Base-by-base conservation (phyloP, 2,329 filamentous ascomycete species). In the Fusarium concolor region DNA sequence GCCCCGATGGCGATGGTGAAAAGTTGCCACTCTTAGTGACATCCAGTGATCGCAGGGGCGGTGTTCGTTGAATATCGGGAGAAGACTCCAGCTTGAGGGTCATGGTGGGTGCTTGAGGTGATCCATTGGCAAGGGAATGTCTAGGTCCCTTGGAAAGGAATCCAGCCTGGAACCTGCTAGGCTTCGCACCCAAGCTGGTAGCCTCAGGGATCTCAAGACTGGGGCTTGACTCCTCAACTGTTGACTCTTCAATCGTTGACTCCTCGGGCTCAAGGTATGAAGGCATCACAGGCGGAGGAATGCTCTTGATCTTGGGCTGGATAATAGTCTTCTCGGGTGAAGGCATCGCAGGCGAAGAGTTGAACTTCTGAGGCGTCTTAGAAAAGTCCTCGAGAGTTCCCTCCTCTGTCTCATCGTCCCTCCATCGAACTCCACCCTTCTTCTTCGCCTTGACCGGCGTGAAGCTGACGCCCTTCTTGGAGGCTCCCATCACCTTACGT, bases 361-460 rank as follows among this genome's bases (percentile, higher is more conserved):
- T 83, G 10, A 86, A 78, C 75, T 90, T 92, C 77, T 94, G 87
- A 2, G 96, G 95, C 4, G 95, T 97, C 80, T 93, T 93, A 75
- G 95, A 92, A 76, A 95, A 97, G 76, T 98, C 96, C 12, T 92
- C 94, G 56, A 98, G 82, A 1, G 90, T 90, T 24, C 94, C 94
- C 51, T 95, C 89, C 75, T 96, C 91, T 3, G 90, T 82, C 74
- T 88, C 93, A 73, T 98, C 96, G 74, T 98, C 96, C 60, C 93
- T 90, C 96, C 96, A 99, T 68, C 95, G 88, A 8, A 99, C 95
- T 44, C 86, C 90, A 62, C 94, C 88, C 79, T 93, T 93, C 56
- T 89, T 87, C 11, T 87, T 85, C 78, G 90, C 90, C 79, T 92
- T 97, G 65, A 90, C 90, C 0, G 94, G 93, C 2, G 93, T 94